phyloP scores from a whole-genome alignment of 176 grass and related monocot genomes.

The Triticum urartu region DNA sequence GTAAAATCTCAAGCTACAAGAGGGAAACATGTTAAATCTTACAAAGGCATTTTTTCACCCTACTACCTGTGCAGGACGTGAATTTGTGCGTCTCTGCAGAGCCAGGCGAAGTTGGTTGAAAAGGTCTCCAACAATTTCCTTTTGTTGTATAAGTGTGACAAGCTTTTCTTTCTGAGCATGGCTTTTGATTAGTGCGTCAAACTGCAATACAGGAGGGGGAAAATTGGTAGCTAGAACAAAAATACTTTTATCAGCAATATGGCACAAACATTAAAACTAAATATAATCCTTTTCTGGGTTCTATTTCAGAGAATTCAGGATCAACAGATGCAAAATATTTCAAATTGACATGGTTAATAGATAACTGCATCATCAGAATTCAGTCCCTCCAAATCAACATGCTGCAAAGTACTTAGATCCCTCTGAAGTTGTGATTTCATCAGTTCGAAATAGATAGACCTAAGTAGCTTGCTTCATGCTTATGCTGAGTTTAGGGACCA shows the following conservation, averaged over 20 bases:
- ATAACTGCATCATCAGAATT: conserved; percentile 13
- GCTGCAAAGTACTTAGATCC: background rate
- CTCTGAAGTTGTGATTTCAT: background rate
- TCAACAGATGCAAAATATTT: conserved; percentile 3
- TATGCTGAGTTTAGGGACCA: background rate
- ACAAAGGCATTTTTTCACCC: conserved; percentile 16
- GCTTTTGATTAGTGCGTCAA: conserved; percentile 74
- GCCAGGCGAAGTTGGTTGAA: conserved; percentile 92
- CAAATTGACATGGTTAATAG: background rate
- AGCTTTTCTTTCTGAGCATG: conserved; percentile 65
- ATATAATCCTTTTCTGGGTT: conserved; percentile 1
- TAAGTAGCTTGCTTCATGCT: background rate
- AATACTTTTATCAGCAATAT: background rate
- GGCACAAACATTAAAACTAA: conserved; percentile 13
- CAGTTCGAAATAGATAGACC: conserved; percentile 3
- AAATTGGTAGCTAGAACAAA: background rate
- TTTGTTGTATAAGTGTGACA: conserved; percentile 86
- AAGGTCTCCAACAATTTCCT: conserved; percentile 89
- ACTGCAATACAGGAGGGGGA: conserved; percentile 47
- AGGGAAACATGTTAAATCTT: conserved; percentile 14
- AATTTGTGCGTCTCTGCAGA: conserved; percentile 72
- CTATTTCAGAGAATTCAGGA: conserved; percentile 17
- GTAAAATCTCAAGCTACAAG: background rate
- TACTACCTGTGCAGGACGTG: conserved; percentile 84
- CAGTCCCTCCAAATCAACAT: background rate